Evolutionary conservation across 2,329 filamentous ascomycete species (phyloP).

Genomic region (Fusarium newnesense): DNA sequence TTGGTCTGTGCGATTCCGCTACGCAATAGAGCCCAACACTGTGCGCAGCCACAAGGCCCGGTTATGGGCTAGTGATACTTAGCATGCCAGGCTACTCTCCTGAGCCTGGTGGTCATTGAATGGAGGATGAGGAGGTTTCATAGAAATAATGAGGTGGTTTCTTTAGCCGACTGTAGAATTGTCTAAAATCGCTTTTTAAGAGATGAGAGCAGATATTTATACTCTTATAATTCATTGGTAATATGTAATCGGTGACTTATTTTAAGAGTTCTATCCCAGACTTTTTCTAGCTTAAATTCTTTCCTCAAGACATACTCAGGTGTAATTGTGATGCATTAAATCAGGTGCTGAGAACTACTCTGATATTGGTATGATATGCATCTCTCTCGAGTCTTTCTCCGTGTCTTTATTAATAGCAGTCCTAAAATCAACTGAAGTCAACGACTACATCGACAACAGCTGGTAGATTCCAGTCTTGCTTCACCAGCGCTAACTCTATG

Average conservation of each 20-base stretch:
- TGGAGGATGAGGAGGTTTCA: background rate
- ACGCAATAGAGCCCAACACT: background rate
- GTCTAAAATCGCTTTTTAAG: background rate
- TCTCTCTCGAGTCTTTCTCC: background rate
- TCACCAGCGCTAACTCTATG: background rate
- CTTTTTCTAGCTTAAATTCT: background rate
- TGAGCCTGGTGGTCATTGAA: background rate
- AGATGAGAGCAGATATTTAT: background rate
- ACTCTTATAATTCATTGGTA: background rate
- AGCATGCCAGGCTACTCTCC: background rate
- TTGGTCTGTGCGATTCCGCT: conserved; percentile 6
- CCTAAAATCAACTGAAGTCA: background rate
- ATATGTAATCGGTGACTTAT: background rate
- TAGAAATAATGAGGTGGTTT: background rate
- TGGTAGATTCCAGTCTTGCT: background rate
- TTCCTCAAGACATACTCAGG: background rate
- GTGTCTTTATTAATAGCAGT: background rate
- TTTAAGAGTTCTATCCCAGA: background rate
- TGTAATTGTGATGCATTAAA: background rate
- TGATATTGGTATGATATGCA: background rate
- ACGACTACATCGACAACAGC: background rate
- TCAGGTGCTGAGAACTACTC: background rate
- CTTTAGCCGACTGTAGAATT: too few relatives aligned
- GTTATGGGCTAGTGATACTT: background rate
- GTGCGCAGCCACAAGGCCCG: background rate